Conservation (phyloP, 225 moss, liverwort and hornwort genomes). For the Asterella californica region DNA sequence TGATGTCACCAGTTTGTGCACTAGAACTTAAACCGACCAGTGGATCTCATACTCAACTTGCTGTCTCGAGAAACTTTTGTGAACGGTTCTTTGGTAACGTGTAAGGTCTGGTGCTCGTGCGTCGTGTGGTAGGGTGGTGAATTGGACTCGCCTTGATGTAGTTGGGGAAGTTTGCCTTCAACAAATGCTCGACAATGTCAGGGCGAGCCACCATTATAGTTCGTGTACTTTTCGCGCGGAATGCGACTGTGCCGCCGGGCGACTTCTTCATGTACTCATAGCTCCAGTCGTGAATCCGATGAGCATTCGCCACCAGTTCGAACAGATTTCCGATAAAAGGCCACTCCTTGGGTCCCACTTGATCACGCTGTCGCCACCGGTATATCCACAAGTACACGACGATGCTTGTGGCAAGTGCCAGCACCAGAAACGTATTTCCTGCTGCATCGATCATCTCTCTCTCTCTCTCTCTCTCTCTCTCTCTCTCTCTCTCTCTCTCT, state of each 20-base stretch:
- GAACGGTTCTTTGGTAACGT: no score
- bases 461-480: no score
- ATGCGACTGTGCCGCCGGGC: not conserved
- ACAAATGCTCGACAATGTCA: conserved; percentile 38
- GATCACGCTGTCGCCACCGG: conserved; percentile 35
- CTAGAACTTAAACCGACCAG: no score
- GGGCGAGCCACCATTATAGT: conserved; percentile 28
- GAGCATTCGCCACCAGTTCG: conserved; percentile 4
- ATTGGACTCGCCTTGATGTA: conserved; percentile 32
- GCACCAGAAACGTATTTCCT: not conserved
- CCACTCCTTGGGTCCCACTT: conserved; percentile 27
- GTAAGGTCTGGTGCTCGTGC: no score
- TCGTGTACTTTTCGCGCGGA: not conserved
- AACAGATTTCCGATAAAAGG: conserved; percentile 34
- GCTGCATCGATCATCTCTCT: not conserved
- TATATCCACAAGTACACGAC: conserved; percentile 32
- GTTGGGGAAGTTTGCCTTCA: conserved; percentile 55
- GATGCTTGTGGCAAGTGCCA: not conserved
- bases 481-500: not conserved
- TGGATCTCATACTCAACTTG: no score
- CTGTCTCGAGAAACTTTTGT: no score
- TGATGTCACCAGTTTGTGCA: no score
- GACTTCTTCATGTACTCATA: conserved; percentile 17
- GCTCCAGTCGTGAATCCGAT: conserved; percentile 35
- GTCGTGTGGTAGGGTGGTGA: no score